Percentiles rank a stretch among this genome's conserved stretches.
These are phyloP conservation scores for Orbilia oligospora DNA, from an alignment of 2,329 filamentous ascomycete genomes.

Conservation along the genomic window DNA sequence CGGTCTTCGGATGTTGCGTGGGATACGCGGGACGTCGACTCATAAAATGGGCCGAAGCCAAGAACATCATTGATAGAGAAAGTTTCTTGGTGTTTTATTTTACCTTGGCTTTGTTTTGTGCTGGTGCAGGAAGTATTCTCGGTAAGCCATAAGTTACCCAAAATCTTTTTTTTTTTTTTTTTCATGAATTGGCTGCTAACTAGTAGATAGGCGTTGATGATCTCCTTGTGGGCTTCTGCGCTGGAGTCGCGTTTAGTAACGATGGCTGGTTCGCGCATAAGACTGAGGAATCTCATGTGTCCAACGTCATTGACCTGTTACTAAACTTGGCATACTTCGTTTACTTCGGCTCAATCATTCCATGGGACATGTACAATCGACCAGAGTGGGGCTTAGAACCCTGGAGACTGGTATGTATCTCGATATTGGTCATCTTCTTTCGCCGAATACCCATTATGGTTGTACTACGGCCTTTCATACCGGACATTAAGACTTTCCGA, in stretches of 20 bases:
- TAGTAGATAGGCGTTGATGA: constrained; percentile 79
- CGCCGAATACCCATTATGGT: constrained; percentile 96
- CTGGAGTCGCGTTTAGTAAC: constrained; percentile 98
- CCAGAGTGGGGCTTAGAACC: constrained; percentile 80
- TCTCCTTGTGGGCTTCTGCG: constrained; percentile 88
- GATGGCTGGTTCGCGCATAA: constrained; percentile 99
- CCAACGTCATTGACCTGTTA: constrained; percentile 97
- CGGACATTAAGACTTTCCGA: constrained; percentile 97
- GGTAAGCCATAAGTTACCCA: constrained; percentile 66
- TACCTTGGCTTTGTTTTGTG: constrained; percentile 93
- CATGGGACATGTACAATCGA: constrained; percentile 91
- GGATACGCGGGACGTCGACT: constrained; percentile 92
- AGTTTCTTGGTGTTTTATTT: constrained; percentile 99
- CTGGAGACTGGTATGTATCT: constrained; percentile 93
- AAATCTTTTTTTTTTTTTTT: too few species aligned
- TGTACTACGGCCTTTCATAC: constrained; percentile 88
- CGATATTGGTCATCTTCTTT: constrained; percentile 94
- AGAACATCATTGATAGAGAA: constrained; percentile 90
- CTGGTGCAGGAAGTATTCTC: constrained; percentile 89
- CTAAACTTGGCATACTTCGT: constrained; percentile 99
- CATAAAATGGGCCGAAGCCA: constrained; percentile 88
- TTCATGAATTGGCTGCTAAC: constrained; percentile 24
- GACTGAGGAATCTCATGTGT: constrained; percentile 98
- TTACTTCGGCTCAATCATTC: constrained; percentile 96
- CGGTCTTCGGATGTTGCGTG: constrained; percentile 86